A percentile compares a stretch with the other conserved stretches of the same genome.
Evolutionary conservation across 2,329 filamentous ascomycete genomes (phyloP).

Genomic region (Paramyrothecium roridum): DNA sequence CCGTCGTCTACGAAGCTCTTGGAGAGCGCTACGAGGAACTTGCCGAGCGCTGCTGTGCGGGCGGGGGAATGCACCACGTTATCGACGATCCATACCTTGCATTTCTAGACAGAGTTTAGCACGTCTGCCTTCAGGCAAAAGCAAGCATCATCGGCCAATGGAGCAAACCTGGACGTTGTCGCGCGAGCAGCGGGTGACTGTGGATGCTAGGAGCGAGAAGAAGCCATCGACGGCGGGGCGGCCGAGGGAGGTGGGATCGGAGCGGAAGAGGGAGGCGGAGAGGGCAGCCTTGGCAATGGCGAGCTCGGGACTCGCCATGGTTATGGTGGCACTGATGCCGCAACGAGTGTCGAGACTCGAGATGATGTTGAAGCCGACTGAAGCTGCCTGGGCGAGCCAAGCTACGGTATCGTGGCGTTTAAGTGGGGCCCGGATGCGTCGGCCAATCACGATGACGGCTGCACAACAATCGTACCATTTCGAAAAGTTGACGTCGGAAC

Average conservation of each 20-base stretch:
- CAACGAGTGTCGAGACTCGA: constrained; percentile 1
- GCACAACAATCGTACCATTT: too few species aligned
- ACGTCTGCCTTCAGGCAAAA: constrained; percentile 14
- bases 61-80: constrained; percentile 66
- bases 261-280: constrained; percentile 67
- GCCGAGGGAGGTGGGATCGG: constrained; percentile 67
- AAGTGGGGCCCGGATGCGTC: too few species aligned
- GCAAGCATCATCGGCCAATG: constrained; percentile 21
- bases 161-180: constrained; percentile 85
- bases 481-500: too few species aligned
- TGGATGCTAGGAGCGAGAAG: constrained; percentile 61
- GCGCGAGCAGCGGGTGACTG: constrained; percentile 69
- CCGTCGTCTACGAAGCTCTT: constrained; percentile 33
- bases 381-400: constrained; percentile 1
- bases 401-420: too few species aligned
- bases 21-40: constrained; percentile 70
- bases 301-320: constrained; percentile 67
- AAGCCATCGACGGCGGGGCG: constrained; percentile 69
- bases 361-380: not conserved
- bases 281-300: constrained; percentile 80
- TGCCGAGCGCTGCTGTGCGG: constrained; percentile 66
- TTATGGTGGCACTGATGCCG: constrained; percentile 1
- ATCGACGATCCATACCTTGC: constrained; percentile 80
- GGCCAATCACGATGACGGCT: too few species aligned
- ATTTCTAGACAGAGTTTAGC: constrained; percentile 57